Percentiles rank a stretch among this genome's conserved stretches.
Conservation (phyloP, 495 filamentous ascomycete species). For the Bombardia bombarda region DNA sequence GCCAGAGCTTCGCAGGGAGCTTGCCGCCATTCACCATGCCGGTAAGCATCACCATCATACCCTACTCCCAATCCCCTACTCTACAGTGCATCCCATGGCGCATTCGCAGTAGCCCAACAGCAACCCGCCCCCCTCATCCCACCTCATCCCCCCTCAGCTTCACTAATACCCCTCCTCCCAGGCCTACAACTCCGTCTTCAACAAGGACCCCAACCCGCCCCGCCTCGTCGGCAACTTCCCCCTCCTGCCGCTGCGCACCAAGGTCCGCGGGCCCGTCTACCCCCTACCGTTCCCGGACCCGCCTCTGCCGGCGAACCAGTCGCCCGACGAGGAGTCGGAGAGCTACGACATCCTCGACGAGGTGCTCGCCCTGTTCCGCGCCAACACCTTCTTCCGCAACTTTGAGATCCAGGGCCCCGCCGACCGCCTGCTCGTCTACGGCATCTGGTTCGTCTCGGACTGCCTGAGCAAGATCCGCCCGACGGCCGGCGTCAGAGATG, state of each 20-base stretch:
- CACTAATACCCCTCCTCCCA: slow-evolving; percentile 22
- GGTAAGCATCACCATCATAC: background rate
- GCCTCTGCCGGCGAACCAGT: slow-evolving; percentile 58
- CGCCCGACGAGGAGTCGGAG: slow-evolving; percentile 75
- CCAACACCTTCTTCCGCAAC: slow-evolving; percentile 98
- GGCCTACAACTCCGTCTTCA: slow-evolving; percentile 94
- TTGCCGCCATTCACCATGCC: background rate
- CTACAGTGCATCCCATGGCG: background rate
- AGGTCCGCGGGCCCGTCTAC: slow-evolving; percentile 85
- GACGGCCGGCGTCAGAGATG: slow-evolving; percentile 39
- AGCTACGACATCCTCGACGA: slow-evolving; percentile 95
- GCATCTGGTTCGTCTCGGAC: slow-evolving; percentile 87
- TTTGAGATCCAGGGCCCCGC: slow-evolving; percentile 98
- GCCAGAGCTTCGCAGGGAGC: background rate
- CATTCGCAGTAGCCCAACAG: background rate
- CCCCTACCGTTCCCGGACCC: slow-evolving; percentile 54
- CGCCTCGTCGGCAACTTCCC: slow-evolving; percentile 76
- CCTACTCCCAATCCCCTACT: background rate
- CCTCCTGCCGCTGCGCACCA: slow-evolving; percentile 86
- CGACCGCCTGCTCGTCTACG: slow-evolving; percentile 91
- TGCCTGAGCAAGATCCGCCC: slow-evolving; percentile 79
- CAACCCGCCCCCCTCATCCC: background rate
- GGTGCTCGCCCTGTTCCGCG: slow-evolving; percentile 84
- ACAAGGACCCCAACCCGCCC: slow-evolving; percentile 53
- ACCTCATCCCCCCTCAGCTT: background rate